Evolutionary conservation across 805 yeast species (phyloP).

Genomic region (Ogataea trehaloabstinens): DNA sequence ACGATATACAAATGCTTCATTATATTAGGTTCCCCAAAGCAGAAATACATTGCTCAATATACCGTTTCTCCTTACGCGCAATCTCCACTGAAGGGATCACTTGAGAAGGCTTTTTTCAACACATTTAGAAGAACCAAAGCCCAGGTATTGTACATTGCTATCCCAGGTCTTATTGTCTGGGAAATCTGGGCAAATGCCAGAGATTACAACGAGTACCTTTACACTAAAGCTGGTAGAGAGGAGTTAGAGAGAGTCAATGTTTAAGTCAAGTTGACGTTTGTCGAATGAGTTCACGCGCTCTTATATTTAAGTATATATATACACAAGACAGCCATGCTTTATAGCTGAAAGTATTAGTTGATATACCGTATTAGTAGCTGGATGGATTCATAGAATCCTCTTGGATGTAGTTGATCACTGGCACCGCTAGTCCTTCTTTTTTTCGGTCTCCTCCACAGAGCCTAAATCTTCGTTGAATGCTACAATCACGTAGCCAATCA

Average conservation of each 20-base stretch:
- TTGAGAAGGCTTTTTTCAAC: slow-evolving; percentile 87
- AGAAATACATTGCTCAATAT: slow-evolving; percentile 83
- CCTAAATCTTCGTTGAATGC: slow-evolving; percentile 67
- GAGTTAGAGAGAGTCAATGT: slow-evolving; percentile 70
- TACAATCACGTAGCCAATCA: slow-evolving; percentile 68
- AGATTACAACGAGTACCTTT: slow-evolving; percentile 88
- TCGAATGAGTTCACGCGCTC: too few species aligned
- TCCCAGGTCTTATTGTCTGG: slow-evolving; percentile 83
- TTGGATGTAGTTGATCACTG: too few species aligned
- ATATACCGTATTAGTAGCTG: too few species aligned
- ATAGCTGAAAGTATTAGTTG: too few species aligned
- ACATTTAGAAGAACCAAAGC: slow-evolving; percentile 88
- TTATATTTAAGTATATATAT: too few species aligned
- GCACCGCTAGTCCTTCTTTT: slow-evolving; percentile 19
- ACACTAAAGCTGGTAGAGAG: slow-evolving; percentile 97
- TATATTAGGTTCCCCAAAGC: slow-evolving; percentile 62
- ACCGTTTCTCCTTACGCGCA: slow-evolving; percentile 93
- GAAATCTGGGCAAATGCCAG: slow-evolving; percentile 83
- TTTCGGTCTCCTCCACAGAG: slow-evolving; percentile 37
- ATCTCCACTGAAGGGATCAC: slow-evolving; percentile 83
- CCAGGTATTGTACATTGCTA: slow-evolving; percentile 72
- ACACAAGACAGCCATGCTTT: too few species aligned
- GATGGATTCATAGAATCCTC: too few species aligned
- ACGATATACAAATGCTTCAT: too few species aligned
- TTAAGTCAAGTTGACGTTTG: too few species aligned